phyloP scores from a whole-genome alignment of 2,329 filamentous ascomycete species.

The Colletotrichum limetticola region DNA sequence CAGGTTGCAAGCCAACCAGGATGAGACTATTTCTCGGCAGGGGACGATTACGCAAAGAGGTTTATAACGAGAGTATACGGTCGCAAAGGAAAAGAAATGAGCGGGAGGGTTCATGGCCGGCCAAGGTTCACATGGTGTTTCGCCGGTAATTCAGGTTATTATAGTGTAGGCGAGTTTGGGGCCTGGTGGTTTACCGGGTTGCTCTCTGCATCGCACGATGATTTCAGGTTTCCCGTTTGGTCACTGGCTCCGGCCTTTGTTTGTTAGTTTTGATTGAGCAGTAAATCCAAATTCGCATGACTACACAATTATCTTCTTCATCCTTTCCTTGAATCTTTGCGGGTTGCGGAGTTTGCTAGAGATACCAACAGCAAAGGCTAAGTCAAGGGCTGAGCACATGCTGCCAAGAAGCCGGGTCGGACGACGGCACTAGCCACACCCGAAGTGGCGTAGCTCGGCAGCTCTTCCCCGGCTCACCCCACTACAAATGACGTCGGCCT shows the following conservation, averaged over 20 bases:
- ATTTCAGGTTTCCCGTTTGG: constrained; percentile 32
- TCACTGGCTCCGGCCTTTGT: constrained; percentile 22
- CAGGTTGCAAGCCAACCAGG: constrained; percentile 24
- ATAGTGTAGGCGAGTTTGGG: constrained; percentile 34
- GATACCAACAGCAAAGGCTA: too few species aligned
- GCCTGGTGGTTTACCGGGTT: constrained; percentile 21
- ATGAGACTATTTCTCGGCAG: constrained; percentile 18
- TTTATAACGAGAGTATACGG: constrained; percentile 13
- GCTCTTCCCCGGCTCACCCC: constrained; percentile 14
- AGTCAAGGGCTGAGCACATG: constrained; percentile 12
- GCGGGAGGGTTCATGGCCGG: constrained; percentile 18
- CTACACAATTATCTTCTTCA: neutral
- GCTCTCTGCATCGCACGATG: constrained; percentile 29
- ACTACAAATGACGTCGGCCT: constrained; percentile 32
- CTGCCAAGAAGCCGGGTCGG: constrained; percentile 16
- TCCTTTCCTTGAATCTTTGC: too few species aligned
- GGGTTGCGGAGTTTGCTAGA: neutral
- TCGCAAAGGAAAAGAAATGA: constrained; percentile 24
- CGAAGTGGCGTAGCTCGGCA: constrained; percentile 26
- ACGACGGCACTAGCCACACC: constrained; percentile 25
- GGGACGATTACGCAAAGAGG: neutral
- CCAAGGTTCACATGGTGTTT: constrained; percentile 30
- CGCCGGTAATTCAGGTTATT: constrained; percentile 30
- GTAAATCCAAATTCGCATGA: constrained; percentile 24
- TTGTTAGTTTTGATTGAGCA: constrained; percentile 30